Percentiles rank a stretch among this genome's conserved stretches.
phyloP scores from a whole-genome alignment of 768 basidiomycete genomes.

The Pluteus cervinus region DNA sequence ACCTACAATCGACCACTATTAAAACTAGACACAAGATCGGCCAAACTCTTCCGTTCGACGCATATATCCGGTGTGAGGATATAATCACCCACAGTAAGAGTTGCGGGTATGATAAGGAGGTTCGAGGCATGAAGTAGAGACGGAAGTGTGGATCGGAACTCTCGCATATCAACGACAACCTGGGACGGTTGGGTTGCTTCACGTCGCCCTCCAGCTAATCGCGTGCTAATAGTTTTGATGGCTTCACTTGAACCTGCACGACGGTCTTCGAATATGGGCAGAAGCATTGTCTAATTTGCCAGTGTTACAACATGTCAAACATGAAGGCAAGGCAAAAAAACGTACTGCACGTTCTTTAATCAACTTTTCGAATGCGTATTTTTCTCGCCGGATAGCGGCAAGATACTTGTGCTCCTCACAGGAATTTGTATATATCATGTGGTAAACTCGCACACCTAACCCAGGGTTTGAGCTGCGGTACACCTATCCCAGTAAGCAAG shows the following conservation, averaged over 20 bases:
- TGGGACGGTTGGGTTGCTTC: slow-evolving; percentile 40
- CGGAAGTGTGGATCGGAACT: slow-evolving; percentile 90
- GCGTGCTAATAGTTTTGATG: slow-evolving; percentile 76
- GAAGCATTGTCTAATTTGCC: slow-evolving; percentile 69
- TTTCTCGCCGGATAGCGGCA: slow-evolving; percentile 82
- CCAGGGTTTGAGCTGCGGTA: slow-evolving; percentile 84
- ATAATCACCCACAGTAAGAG: slow-evolving; percentile 93
- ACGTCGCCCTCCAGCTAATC: slow-evolving; percentile 82
- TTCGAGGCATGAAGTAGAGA: slow-evolving; percentile 82
- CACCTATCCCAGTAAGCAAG: slow-evolving; percentile 41
- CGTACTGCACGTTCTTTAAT: slow-evolving; percentile 89
- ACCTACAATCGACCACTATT: slow-evolving; percentile 90
- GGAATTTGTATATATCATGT: slow-evolving; percentile 90
- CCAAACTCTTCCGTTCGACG: slow-evolving; percentile 91
- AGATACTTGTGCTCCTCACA: slow-evolving; percentile 96
- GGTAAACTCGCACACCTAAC: slow-evolving; percentile 82
- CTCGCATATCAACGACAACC: slow-evolving; percentile 96
- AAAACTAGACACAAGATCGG: slow-evolving; percentile 91
- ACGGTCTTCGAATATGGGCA: slow-evolving; percentile 70
- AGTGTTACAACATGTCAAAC: slow-evolving; percentile 1
- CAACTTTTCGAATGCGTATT: slow-evolving; percentile 86
- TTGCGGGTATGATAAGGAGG: slow-evolving; percentile 81
- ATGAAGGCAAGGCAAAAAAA: slow-evolving; percentile 9
- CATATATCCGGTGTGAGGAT: slow-evolving; percentile 93
- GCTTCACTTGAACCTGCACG: slow-evolving; percentile 37